Conservation (phyloP, 2,329 filamentous ascomycete species). For the Aspergillus sp. region DNA sequence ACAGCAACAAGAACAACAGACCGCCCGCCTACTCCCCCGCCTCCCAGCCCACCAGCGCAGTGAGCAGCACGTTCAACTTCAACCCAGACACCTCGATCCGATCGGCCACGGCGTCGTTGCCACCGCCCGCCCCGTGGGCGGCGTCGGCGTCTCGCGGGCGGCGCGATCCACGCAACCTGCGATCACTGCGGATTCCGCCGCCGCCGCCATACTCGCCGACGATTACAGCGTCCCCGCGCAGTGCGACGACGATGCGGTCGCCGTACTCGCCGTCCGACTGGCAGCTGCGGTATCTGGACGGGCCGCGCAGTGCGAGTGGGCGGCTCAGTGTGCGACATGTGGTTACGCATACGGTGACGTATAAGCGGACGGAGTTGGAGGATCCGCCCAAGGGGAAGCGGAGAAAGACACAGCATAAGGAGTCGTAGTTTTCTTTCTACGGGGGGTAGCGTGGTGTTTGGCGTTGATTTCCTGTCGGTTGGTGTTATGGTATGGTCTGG, state of each 20-base stretch:
- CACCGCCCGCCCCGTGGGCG: conserved; percentile 61
- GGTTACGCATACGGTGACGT: conserved; percentile 90
- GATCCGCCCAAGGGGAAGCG: conserved; percentile 91
- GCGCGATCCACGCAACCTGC: conserved; percentile 53
- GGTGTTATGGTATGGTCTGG: background rate
- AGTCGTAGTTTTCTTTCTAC: background rate
- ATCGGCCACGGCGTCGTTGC: conserved; percentile 59
- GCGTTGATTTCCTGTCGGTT: background rate
- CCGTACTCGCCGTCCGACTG: conserved; percentile 70
- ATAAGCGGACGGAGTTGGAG: conserved; percentile 73
- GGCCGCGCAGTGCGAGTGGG: conserved; percentile 56
- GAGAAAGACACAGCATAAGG: conserved; percentile 57
- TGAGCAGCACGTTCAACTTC: conserved; percentile 44
- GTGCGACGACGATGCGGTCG: conserved; percentile 61
- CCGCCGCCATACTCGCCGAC: conserved; percentile 57
- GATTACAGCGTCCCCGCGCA: conserved; percentile 59
- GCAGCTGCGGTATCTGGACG: conserved; percentile 65
- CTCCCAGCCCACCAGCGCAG: conserved; percentile 30
- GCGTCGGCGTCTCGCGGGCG: conserved; percentile 51
- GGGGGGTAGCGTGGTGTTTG: background rate
- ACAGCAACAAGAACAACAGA: background rate
- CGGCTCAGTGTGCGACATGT: conserved; percentile 79
- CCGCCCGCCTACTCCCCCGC: conserved; percentile 28
- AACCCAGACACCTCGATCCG: conserved; percentile 46
- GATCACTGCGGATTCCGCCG: conserved; percentile 72